Conservation (phyloP, 2,329 filamentous ascomycete species). For the Arthroderma uncinatum region DNA sequence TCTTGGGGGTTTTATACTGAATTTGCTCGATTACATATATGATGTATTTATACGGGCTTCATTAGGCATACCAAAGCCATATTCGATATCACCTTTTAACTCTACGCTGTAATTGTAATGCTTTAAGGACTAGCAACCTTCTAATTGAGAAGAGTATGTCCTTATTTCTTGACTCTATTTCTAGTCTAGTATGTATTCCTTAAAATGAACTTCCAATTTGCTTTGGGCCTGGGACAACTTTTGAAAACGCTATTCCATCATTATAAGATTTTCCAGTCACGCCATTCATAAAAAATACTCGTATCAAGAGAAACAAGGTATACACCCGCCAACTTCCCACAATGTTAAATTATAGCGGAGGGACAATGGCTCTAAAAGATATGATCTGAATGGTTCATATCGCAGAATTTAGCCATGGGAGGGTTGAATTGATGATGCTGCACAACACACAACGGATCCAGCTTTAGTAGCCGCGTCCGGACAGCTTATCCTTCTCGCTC, state of each 20-base stretch:
- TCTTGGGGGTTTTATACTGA: not conserved
- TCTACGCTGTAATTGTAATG: not conserved
- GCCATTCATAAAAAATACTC: conserved; percentile 2
- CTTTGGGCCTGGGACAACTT: conserved; percentile 2
- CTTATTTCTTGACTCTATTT: not conserved
- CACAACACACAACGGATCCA: not conserved
- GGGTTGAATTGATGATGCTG: not conserved
- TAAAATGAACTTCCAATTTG: not conserved
- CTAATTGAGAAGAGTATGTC: not conserved
- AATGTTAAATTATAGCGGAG: not conserved
- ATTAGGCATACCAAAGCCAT: too few species aligned
- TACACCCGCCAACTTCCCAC: not conserved
- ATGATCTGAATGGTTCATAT: not conserved
- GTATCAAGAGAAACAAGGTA: conserved; percentile 1
- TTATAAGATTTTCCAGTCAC: conserved; percentile 2
- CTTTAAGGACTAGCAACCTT: not conserved
- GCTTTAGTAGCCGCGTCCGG: conserved; percentile 68
- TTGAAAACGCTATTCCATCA: not conserved
- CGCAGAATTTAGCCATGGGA: not conserved
- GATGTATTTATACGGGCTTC: not conserved
- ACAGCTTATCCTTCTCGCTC: conserved; percentile 68
- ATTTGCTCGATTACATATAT: not conserved
- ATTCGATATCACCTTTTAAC: too few species aligned
- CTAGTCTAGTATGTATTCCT: not conserved
- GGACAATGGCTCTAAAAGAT: not conserved